Evolutionary conservation across 106 monocot species (phyloP).

Genomic region (Alisma plantagoaquatica): DNA sequence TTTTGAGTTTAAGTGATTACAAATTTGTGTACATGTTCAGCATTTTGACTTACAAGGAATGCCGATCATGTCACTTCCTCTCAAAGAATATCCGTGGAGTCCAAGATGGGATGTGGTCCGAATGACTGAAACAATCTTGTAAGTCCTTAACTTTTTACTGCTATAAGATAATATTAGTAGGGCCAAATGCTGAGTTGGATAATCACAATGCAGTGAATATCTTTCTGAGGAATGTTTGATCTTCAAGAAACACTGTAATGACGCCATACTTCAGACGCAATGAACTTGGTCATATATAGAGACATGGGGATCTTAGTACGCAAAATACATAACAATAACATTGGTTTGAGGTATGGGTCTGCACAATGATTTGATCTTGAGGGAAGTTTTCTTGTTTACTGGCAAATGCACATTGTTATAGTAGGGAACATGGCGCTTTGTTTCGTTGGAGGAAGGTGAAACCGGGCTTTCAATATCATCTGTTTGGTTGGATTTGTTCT

Average conservation of each 20-base stretch:
- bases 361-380: too few species aligned
- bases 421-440: too few species aligned
- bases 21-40: slow-evolving; percentile 24
- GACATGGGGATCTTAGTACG: too few species aligned
- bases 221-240: slow-evolving; percentile 51
- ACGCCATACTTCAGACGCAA: slow-evolving; percentile 18
- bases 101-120: slow-evolving; percentile 65
- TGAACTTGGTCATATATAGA: too few species aligned
- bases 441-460: too few species aligned
- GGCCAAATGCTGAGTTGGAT: background rate
- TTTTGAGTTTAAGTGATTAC: background rate
- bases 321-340: too few species aligned
- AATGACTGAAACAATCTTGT: slow-evolving; percentile 86
- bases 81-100: slow-evolving; percentile 86
- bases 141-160: slow-evolving; percentile 9
- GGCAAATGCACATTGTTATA: too few species aligned
- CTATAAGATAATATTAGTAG: background rate
- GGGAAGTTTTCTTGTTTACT: too few species aligned
- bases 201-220: slow-evolving; percentile 68
- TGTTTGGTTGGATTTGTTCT: too few species aligned
- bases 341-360: too few species aligned
- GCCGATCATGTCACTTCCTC: slow-evolving; percentile 46
- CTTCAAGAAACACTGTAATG: slow-evolving; percentile 79
- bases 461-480: too few species aligned
- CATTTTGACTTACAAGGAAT: slow-evolving; percentile 50